Evolutionary conservation across 768 basidiomycete species (phyloP).

Genomic region (Suillus discolor): DNA sequence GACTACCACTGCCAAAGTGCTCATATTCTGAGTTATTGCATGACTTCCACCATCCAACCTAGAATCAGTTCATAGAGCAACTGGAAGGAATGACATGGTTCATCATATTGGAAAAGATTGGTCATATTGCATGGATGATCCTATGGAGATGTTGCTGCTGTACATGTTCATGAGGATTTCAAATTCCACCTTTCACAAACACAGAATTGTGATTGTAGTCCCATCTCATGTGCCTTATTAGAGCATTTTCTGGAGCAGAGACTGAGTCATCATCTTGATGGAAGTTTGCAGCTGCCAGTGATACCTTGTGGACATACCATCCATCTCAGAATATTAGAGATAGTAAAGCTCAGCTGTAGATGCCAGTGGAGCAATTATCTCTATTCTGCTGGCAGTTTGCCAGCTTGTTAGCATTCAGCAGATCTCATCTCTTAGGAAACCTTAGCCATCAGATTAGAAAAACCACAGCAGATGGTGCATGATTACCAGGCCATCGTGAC

Average conservation of each 20-base stretch:
- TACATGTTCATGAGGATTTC: neutral
- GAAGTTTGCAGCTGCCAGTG: neutral
- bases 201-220: constrained; percentile 11
- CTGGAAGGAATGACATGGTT: neutral
- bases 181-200: constrained; percentile 3
- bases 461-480: no score
- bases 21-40: no score
- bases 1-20: no score
- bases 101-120: constrained; percentile 1
- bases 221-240: constrained; percentile 9
- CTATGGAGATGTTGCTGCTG: neutral
- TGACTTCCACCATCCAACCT: rapidly evolving
- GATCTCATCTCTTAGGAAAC: neutral
- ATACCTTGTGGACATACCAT: no score
- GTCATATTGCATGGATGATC: neutral
- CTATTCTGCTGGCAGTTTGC: no score
- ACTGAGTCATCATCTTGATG: neutral
- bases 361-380: no score
- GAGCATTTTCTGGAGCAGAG: neutral
- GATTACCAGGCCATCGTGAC: no score
- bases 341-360: no score
- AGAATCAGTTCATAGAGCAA: neutral
- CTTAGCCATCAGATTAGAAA: neutral
- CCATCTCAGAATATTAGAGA: no score
- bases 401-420: no score